Evolutionary conservation across 352 stramenopile genomes (phyloP), one percentile per base, ranked within the genome.

Genomic region (Pythium scleroteichum): DNA sequence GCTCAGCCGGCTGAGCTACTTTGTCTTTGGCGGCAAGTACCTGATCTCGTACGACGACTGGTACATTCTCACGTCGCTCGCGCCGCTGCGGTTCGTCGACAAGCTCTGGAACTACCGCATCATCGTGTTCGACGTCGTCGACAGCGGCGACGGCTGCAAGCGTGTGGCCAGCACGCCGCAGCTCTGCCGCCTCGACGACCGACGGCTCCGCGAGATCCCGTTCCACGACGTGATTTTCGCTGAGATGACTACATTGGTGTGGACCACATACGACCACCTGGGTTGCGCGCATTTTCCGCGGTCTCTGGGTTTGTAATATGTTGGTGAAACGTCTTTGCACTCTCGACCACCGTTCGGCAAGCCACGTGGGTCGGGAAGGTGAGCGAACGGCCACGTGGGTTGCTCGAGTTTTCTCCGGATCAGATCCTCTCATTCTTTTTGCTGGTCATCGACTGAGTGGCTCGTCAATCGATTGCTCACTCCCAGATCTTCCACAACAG

Each of bases 31-130:
- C 4, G 45, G 22, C 35, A 35, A 35, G 4, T 53, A 40, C 46
- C 17, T 63, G 26, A 17, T 63, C 35, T 42, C 23, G 14, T 63
- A 38, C n/a, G 56, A 63, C 33, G 56, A 63, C 46, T 63, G 46
- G 56, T 56, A 44, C 32, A 56, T 54, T 33, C 16, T 63, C 22
- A 48, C 56, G 46, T 57, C 56, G 16, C 9, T 63, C 1, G 26
- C 26, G 23, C 56, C 35, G 23, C 16, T 56, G 45, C 56, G 38
- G 12, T 20, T 8, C 5, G 6, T 63, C 2, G 38, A 63, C 9
- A 40, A 53, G 45, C 33, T 63, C 8, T 57, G 56, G 56, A 63
- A 63, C 48, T 17, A 63, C 22, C 56, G 56, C 26, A 48, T 63
- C 17, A 39, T 19, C 23, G 56, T 56, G 23, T 56, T 56, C 24